Percentiles rank a stretch among this genome's conserved stretches.
phyloP scores from a whole-genome alignment of 2,329 filamentous ascomycete genomes.

The Escovopsis sp. region DNA sequence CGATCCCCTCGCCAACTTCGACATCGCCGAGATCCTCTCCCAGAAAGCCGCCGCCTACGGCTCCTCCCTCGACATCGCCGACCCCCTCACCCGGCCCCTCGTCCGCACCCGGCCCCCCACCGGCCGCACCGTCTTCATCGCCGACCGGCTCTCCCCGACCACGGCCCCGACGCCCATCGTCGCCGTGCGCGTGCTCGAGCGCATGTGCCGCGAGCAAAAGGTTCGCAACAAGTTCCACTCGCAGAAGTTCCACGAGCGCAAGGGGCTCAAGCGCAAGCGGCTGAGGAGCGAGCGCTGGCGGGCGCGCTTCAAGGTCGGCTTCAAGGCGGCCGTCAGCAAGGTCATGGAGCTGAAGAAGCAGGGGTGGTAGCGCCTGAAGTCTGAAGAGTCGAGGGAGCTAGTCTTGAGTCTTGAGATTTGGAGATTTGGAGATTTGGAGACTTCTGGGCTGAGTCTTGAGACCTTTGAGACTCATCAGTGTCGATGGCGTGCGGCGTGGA shows the following conservation, averaged over 20 bases:
- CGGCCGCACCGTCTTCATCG: slow-evolving; percentile 25
- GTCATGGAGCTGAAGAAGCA: slow-evolving; percentile 59
- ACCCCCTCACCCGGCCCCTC: slow-evolving; percentile 16
- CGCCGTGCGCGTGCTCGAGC: slow-evolving; percentile 28
- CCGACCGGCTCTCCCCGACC: slow-evolving; percentile 12
- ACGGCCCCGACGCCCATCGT: slow-evolving; percentile 26
- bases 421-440: too few relatives aligned
- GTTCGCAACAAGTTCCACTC: slow-evolving; percentile 37
- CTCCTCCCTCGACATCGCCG: slow-evolving; percentile 8
- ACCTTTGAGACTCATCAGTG: too few relatives aligned
- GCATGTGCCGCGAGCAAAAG: slow-evolving; percentile 34
- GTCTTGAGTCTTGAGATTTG: too few relatives aligned
- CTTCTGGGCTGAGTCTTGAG: too few relatives aligned
- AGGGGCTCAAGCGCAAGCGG: slow-evolving; percentile 65
- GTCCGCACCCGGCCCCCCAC: slow-evolving; percentile 19
- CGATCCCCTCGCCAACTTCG: slow-evolving; percentile 11
- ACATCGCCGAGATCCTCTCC: slow-evolving; percentile 23
- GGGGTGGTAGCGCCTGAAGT: slow-evolving; percentile 48
- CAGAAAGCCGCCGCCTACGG: slow-evolving; percentile 14
- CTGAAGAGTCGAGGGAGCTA: neutral
- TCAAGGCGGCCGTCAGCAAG: slow-evolving; percentile 46
- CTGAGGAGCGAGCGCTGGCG: slow-evolving; percentile 55
- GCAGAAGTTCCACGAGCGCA: slow-evolving; percentile 62
- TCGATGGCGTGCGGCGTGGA: too few relatives aligned
- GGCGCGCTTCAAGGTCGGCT: slow-evolving; percentile 51